Evolutionary conservation across 768 basidiomycete species (phyloP).

Genomic region (Russula emetica): DNA sequence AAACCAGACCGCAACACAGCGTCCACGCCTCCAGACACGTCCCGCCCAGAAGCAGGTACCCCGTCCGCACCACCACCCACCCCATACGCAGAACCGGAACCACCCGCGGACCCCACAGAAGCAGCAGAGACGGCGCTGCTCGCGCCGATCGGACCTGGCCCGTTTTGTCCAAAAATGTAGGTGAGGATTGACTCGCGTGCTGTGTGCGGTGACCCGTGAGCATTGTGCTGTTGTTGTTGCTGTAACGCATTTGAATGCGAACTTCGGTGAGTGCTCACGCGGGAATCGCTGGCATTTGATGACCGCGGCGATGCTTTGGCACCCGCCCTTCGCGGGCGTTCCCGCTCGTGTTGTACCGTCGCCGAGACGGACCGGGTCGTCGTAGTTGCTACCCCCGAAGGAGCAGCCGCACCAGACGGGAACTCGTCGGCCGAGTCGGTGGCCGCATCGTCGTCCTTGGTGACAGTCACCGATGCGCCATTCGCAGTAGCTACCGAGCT

Average conservation of each 20-base stretch:
- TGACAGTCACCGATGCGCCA: slow-evolving; percentile 31
- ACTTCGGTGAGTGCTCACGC: slow-evolving; percentile 24
- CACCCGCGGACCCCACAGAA: not conserved
- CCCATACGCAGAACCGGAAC: not conserved
- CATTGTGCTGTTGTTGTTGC: not conserved
- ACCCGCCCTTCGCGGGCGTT: slow-evolving; percentile 50
- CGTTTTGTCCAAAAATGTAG: slow-evolving; percentile 95
- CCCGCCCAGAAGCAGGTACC: slow-evolving; percentile 57
- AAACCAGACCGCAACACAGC: slow-evolving; percentile 51
- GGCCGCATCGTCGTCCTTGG: slow-evolving; percentile 64
- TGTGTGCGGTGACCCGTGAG: slow-evolving; percentile 30
- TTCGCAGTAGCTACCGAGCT: slow-evolving; percentile 42
- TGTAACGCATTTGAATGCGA: slow-evolving; percentile 4
- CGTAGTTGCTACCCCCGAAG: slow-evolving; percentile 37
- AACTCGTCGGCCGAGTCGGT: slow-evolving; percentile 55
- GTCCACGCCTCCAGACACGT: slow-evolving; percentile 56
- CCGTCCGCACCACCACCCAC: slow-evolving; percentile 30
- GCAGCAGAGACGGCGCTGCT: slow-evolving; percentile 29
- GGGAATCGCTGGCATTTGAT: slow-evolving; percentile 29
- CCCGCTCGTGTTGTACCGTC: slow-evolving; percentile 68
- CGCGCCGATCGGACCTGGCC: slow-evolving; percentile 65
- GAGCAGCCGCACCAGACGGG: slow-evolving; percentile 48
- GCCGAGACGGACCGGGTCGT: slow-evolving; percentile 72
- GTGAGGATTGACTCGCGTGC: slow-evolving; percentile 92
- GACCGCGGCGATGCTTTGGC: slow-evolving; percentile 39